These are phyloP conservation scores for Pseudoneurospora amorphoporcata DNA, from an alignment of 495 filamentous ascomycete genomes.

Conservation along the genomic window DNA sequence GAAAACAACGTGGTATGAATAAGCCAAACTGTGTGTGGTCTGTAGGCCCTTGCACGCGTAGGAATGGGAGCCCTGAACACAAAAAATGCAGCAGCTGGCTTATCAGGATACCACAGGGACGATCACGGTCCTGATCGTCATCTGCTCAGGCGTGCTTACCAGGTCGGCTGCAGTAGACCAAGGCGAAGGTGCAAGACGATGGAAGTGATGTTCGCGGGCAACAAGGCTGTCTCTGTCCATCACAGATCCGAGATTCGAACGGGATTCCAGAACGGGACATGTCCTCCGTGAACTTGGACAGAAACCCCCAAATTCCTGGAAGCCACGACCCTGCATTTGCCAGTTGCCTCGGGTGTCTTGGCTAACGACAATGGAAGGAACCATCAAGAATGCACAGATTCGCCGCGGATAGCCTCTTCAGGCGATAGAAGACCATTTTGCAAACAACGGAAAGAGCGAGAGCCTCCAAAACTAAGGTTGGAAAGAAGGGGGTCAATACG, in stretches of 20 bases:
- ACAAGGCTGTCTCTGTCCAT: neutral
- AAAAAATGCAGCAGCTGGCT: neutral
- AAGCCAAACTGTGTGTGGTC: neutral
- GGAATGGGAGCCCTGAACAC: neutral
- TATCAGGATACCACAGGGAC: neutral
- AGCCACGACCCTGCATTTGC: neutral
- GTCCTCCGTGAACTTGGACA: neutral
- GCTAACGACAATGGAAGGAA: neutral
- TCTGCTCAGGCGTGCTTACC: neutral
- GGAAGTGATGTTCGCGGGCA: neutral
- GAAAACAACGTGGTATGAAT: neutral
- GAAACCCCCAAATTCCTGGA: neutral
- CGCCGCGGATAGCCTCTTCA: neutral
- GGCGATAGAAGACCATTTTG: neutral
- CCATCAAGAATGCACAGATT: neutral
- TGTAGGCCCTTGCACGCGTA: neutral
- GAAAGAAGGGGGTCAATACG: neutral
- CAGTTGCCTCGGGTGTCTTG: neutral
- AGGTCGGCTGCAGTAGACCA: neutral
- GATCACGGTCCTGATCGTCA: neutral
- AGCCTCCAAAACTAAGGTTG: no score
- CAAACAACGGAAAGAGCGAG: neutral
- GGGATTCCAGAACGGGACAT: neutral
- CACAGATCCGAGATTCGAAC: neutral
- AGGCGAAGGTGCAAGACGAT: neutral